Base-by-base conservation (phyloP, 1,284 basidiomycete genomes). In the Lignosus rhinocerotis region DNA sequence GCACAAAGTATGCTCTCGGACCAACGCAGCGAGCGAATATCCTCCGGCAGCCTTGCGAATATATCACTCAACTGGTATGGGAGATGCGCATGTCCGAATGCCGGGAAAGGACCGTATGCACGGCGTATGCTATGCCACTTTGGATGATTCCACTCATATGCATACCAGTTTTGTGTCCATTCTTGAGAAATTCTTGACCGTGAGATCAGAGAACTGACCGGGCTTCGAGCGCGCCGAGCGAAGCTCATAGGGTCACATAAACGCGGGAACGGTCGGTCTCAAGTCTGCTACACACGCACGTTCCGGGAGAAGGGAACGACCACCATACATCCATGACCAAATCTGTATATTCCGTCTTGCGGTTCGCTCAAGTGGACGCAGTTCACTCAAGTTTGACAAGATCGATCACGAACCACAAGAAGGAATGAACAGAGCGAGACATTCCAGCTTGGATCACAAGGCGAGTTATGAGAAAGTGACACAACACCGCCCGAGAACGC, bases 281-380 rank as follows among this genome's bases (percentile, higher is more conserved):
- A 30, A 30, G 30, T 10, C 39, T 36, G 5, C 39, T 16, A 17
- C 30, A 17, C 19, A 9, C n/a, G 36, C 34, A 38, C 16, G 48
- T 6, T 19, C 34, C 48, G 17, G 36, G 12, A 3, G n/a, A 34
- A 19, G 25, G 30, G 49, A 11, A 51, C 25, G 38, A 30, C 16
- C 11, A 12, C 49, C 14, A 25, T 25, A 25, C 42, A 17, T 17
- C 32, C 47, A 19, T 36, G 14, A 3, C 55, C 48, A 21, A 19
- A 46, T 17, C 30, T 19, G 48, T 51, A 56, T 50, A 50, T 39
- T 42, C 48, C 41, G 48, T 43, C 55, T 21, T 16, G 25, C 53
- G 6, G 25, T 25, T 25, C 25, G 25, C 25, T 25, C 25, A 25
- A 25, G 25, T 25, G 25, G 25, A 25, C 4, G 25, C 2, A 4